Evolutionary conservation across 2,329 filamentous ascomycete species (phyloP).

Genomic region (Zymoseptoria tritici): DNA sequence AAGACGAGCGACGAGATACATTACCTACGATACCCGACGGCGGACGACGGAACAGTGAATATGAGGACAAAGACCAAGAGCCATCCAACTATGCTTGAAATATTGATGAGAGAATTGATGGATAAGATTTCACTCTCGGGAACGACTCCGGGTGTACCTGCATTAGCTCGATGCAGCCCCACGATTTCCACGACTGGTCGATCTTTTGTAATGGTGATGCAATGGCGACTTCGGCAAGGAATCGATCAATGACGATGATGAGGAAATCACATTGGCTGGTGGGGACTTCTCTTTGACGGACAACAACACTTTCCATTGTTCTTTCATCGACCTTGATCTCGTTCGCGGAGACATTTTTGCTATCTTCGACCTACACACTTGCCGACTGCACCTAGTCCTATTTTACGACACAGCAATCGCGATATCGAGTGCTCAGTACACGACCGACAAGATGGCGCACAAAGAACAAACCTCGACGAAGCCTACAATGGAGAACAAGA

Average conservation of each 20-base stretch:
- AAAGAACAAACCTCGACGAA: constrained; percentile 17
- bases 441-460: constrained; percentile 6
- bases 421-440: not conserved
- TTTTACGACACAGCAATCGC: not conserved
- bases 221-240: not conserved
- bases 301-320: not conserved
- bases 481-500: constrained; percentile 19
- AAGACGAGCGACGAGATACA: not conserved
- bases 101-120: not conserved
- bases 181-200: not conserved
- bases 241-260: not conserved
- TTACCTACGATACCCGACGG: not conserved
- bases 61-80: not conserved
- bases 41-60: not conserved
- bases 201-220: constrained; percentile 1
- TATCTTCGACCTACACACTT: too few species aligned
- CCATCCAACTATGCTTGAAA: not conserved
- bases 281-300: not conserved
- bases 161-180: not conserved
- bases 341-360: too few species aligned
- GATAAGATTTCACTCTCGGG: not conserved
- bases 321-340: not conserved
- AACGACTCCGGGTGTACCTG: not conserved
- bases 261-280: not conserved
- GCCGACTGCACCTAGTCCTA: too few species aligned